Percentiles rank a stretch among this genome's conserved stretches.
These are phyloP conservation scores for Cutaneotrichosporon cutaneum DNA, from an alignment of 1,284 basidiomycete species.

Conservation along the genomic window DNA sequence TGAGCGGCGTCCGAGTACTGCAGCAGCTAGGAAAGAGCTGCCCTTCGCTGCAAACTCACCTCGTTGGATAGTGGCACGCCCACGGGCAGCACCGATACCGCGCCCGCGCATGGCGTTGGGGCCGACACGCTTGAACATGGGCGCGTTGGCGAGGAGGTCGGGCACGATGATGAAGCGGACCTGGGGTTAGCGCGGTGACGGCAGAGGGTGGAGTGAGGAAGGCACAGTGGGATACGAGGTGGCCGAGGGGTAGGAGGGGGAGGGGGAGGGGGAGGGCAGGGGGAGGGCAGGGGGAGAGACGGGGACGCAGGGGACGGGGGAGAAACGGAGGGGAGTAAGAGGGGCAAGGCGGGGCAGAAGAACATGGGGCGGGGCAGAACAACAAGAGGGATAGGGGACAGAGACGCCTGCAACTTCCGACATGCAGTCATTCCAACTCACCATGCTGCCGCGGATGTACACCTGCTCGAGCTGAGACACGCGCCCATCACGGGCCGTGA, in stretches of 20 bases:
- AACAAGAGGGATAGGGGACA: background rate
- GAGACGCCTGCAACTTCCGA: too few species aligned
- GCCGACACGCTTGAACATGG: conserved; percentile 99
- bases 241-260: too few species aligned
- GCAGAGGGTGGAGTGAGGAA: background rate
- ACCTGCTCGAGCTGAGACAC: conserved; percentile 99
- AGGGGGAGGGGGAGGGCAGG: too few species aligned
- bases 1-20: conserved; percentile 14
- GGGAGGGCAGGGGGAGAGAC: too few species aligned
- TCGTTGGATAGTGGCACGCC: conserved; percentile 54
- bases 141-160: conserved; percentile 98
- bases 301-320: too few species aligned
- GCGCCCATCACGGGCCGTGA: conserved; percentile 95
- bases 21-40: background rate
- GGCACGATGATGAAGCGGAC: conserved; percentile 98
- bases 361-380: too few species aligned
- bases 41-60: conserved; percentile 32
- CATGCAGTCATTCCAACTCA: conserved; percentile 28
- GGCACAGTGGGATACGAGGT: background rate
- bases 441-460: conserved; percentile 97
- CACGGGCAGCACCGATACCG: conserved; percentile 82
- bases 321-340: too few species aligned
- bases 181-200: conserved; percentile 20
- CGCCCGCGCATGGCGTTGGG: conserved; percentile 98
- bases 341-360: too few species aligned